Evolutionary conservation across 768 basidiomycete genomes (phyloP).

Genomic region (Polyporus arcularius): DNA sequence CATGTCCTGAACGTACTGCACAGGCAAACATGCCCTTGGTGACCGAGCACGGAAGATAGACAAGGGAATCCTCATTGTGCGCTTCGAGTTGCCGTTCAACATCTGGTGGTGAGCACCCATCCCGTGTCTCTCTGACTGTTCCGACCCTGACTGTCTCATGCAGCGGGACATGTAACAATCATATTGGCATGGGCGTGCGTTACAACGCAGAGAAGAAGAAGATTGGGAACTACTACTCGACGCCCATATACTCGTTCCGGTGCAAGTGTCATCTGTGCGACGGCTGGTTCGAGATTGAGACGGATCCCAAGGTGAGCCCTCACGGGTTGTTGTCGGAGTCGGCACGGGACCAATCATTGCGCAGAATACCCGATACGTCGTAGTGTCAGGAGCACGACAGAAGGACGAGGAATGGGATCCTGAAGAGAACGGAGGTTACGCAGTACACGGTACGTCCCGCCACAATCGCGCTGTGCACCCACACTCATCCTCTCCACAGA

Average conservation of each 20-base stretch:
- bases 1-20: conserved; percentile 3
- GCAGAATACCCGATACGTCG: conserved; percentile 95
- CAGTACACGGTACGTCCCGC: conserved; percentile 67
- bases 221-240: conserved; percentile 91
- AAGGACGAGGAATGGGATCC: conserved; percentile 98
- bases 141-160: background rate
- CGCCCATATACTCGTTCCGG: conserved; percentile 91
- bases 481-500: conserved; percentile 42
- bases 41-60: conserved; percentile 94
- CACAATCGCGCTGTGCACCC: background rate
- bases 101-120: conserved; percentile 80
- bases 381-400: conserved; percentile 87
- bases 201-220: conserved; percentile 99
- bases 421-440: conserved; percentile 92
- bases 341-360: background rate
- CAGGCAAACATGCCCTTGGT: conserved; percentile 93
- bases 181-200: conserved; percentile 99
- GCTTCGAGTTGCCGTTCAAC: conserved; percentile 96
- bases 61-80: conserved; percentile 92
- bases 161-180: conserved; percentile 92
- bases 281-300: conserved; percentile 98
- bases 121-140: background rate
- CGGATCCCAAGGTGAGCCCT: conserved; percentile 84
- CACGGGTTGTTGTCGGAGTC: background rate
- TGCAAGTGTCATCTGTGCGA: conserved; percentile 98